Conservation (phyloP, 2,329 filamentous ascomycete genomes). For the Macrophomina phaseolina region DNA sequence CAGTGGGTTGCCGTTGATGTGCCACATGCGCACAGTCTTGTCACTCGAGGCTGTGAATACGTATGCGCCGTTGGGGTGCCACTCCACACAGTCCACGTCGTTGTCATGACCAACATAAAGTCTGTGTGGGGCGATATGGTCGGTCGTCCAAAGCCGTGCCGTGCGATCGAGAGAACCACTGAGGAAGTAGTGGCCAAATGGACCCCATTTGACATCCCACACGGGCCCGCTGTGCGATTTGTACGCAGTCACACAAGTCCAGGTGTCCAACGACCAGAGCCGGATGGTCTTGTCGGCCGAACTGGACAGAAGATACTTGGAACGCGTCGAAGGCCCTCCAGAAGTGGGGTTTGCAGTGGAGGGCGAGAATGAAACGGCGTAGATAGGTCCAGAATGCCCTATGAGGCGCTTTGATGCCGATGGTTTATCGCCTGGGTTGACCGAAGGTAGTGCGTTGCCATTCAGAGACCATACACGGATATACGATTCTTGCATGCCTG, state of each 20-base stretch:
- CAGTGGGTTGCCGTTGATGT: slow-evolving; percentile 86
- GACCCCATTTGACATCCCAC: slow-evolving; percentile 87
- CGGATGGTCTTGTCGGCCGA: slow-evolving; percentile 88
- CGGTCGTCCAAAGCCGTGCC: slow-evolving; percentile 88
- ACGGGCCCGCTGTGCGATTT: slow-evolving; percentile 91
- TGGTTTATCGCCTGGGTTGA: slow-evolving; percentile 38
- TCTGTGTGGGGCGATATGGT: slow-evolving; percentile 86
- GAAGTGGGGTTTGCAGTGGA: slow-evolving; percentile 59
- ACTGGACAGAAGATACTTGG: slow-evolving; percentile 82
- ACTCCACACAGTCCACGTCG: slow-evolving; percentile 87
- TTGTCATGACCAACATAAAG: slow-evolving; percentile 93
- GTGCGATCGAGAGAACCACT: slow-evolving; percentile 89
- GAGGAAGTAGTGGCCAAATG: slow-evolving; percentile 93
- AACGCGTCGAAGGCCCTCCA: slow-evolving; percentile 59
- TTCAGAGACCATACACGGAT: slow-evolving; percentile 94
- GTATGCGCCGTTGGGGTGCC: slow-evolving; percentile 94
- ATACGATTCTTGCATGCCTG: slow-evolving; percentile 91
- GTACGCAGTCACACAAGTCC: slow-evolving; percentile 92
- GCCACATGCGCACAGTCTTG: slow-evolving; percentile 97
- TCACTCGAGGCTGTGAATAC: slow-evolving; percentile 93
- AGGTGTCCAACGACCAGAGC: slow-evolving; percentile 90
- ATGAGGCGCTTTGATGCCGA: slow-evolving; percentile 77
- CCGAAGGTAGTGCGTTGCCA: slow-evolving; percentile 71
- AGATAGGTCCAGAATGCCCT: slow-evolving; percentile 89
- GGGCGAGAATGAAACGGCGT: slow-evolving; percentile 86